Percentiles rank a stretch among this genome's conserved stretches.
Evolutionary conservation across 768 basidiomycete genomes (phyloP).

Genomic region (Lactarius psammicola): DNA sequence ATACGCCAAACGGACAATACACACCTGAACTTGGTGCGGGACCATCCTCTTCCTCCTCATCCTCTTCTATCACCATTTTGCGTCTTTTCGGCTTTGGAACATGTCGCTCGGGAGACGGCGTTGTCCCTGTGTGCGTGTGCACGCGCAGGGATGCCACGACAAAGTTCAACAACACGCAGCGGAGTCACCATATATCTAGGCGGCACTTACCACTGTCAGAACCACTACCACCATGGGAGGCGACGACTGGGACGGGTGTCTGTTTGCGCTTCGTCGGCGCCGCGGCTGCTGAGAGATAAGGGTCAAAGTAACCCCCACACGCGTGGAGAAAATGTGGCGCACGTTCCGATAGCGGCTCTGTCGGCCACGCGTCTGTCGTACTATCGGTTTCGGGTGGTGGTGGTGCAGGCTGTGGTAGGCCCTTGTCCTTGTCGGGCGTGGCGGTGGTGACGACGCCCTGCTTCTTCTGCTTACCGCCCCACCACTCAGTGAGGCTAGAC

Average conservation of each 20-base stretch:
- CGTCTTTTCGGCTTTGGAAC: conserved; percentile 48
- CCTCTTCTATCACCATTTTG: conserved; percentile 54
- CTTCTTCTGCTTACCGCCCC: conserved; percentile 50
- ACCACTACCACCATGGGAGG: neutral
- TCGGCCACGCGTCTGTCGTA: neutral
- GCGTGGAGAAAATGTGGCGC: neutral
- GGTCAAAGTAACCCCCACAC: neutral
- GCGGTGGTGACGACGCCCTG: conserved; percentile 30
- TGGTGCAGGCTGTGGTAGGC: neutral
- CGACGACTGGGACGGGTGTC: neutral
- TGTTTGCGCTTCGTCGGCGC: conserved; percentile 21
- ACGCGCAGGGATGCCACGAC: neutral
- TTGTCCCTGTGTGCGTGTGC: conserved; percentile 1
- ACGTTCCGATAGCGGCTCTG: conserved; percentile 13
- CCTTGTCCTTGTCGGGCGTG: conserved; percentile 27
- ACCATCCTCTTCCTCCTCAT: conserved; percentile 39
- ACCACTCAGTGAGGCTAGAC: conserved; percentile 74
- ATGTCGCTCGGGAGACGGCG: conserved; percentile 31
- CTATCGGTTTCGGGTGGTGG: neutral
- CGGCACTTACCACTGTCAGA: neutral
- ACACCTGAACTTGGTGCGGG: conserved; percentile 23
- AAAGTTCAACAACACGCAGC: neutral
- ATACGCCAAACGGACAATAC: neutral
- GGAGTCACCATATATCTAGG: neutral
- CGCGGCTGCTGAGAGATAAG: neutral